Evolutionary conservation across 2,329 filamentous ascomycete species (phyloP).

Genomic region (Talaromyces sp.): DNA sequence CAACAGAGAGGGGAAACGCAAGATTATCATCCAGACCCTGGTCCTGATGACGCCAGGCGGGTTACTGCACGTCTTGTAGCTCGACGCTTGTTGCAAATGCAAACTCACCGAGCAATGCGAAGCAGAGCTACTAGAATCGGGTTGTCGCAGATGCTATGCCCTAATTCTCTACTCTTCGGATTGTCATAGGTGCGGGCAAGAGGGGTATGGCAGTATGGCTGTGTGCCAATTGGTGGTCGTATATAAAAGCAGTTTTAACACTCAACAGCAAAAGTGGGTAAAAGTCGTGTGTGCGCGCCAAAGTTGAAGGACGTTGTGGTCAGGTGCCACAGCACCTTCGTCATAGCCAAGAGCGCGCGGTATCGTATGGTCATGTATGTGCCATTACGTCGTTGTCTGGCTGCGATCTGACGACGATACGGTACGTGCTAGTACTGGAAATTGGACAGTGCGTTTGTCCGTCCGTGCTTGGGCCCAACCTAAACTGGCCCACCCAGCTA

Average conservation of each 20-base stretch:
- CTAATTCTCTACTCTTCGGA: neutral
- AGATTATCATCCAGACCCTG: neutral
- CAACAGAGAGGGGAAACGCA: neutral
- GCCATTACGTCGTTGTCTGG: neutral
- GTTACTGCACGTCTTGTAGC: slow-evolving; percentile 1
- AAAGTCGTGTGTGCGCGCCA: neutral
- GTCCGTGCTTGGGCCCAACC: slow-evolving; percentile 8
- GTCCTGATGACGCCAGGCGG: neutral
- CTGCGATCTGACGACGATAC: neutral
- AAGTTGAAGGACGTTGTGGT: neutral
- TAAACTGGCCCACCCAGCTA: neutral
- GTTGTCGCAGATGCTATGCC: slow-evolving; percentile 4
- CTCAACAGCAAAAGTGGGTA: neutral
- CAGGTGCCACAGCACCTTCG: slow-evolving; percentile 11
- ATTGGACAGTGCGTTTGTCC: slow-evolving; percentile 2
- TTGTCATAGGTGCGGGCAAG: slow-evolving; percentile 1
- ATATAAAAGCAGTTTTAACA: neutral
- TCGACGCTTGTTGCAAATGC: neutral
- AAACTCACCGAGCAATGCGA: neutral
- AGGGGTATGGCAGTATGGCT: neutral
- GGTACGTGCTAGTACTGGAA: neutral
- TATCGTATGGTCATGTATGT: slow-evolving; percentile 1
- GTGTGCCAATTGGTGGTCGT: neutral
- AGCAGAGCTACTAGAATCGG: neutral
- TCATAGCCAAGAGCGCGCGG: slow-evolving; percentile 7